Conservation (phyloP, 148 eudicot species). For the Cornus kousa region DNA sequence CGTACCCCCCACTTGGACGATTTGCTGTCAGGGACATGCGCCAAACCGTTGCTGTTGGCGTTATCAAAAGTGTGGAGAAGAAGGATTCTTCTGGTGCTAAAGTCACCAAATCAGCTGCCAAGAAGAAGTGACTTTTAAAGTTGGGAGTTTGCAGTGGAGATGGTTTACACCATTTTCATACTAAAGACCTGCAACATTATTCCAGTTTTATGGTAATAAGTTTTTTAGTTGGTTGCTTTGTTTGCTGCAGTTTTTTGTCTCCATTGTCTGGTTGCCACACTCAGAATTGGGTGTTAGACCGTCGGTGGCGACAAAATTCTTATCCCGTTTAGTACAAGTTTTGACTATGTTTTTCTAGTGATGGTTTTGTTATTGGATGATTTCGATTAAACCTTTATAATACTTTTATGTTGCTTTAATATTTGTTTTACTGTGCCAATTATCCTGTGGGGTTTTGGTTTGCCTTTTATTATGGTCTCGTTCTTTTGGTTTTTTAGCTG, state of each 20-base stretch:
- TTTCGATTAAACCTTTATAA: no score
- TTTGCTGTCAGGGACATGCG: slow-evolving; percentile 21
- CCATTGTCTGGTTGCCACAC: background rate
- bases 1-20: slow-evolving; percentile 16
- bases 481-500: no score
- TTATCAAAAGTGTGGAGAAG: slow-evolving; percentile 15
- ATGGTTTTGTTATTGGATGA: background rate
- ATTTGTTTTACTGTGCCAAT: no score
- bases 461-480: no score
- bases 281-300: slow-evolving; percentile 9
- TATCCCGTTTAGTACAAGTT: background rate
- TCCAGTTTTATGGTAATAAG: background rate
- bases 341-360: background rate
- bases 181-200: background rate
- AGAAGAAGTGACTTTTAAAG: slow-evolving; percentile 5
- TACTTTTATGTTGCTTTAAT: no score
- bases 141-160: background rate
- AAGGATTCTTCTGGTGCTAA: slow-evolving; percentile 14
- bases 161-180: background rate
- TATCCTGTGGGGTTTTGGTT: no score
- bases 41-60: slow-evolving; percentile 17
- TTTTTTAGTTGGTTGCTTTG: background rate
- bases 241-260: background rate
- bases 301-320: slow-evolving; percentile 10
- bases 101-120: slow-evolving; percentile 16